Evolutionary conservation across 2,329 filamentous ascomycete species (phyloP), one percentile per base, ranked within the genome.

Genomic region (Aureobasidium sp.): DNA sequence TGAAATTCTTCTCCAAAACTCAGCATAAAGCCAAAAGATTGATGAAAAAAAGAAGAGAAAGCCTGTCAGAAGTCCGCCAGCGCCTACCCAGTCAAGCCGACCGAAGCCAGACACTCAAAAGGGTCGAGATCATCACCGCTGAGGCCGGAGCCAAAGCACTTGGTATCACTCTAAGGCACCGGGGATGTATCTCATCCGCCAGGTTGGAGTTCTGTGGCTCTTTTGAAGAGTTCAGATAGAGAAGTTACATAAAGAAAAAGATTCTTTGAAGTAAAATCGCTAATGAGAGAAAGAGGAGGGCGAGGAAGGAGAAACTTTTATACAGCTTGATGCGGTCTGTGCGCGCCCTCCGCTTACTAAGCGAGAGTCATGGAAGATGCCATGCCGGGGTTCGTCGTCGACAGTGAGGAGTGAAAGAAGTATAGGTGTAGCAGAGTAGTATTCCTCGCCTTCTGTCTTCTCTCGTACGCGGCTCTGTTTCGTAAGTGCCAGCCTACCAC

Each of bases 231-330:
- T 85, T 90, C 87, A 94, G 89, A 90, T 85, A 82, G 81, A 5
- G 83, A 87, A 91, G 85, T 85, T 89, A 82, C 86, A 92, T 96
- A 92, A 95, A 88, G 95, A 95, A 89, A 90, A 29, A 23, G 89
- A 93, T 93, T 92, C 89, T 90, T 69, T 29, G 27, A 29, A 46
- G 57, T 60, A 60, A 61, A 62, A 57, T 64, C 62, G 62, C 60
- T 63, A 51, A 49, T n/a, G 46, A 55, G 31, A 43, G 45, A 64
- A 62, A 60, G 43, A 61, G 45, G 53, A 62, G 57, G 47, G 60
- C 47, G 59, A 55, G 53, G 47, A 17, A 33, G 19, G 23, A 15
- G 8, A 31, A 0, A 21, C 2, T 42, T 54, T 42, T 33, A 55
- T 55, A 43, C 11, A 33, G n/a, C 25, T 33, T 17, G 25, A 43